These are phyloP conservation scores for Fusarium virguliforme DNA, from an alignment of 2,329 filamentous ascomycete genomes.

Conservation along the genomic window DNA sequence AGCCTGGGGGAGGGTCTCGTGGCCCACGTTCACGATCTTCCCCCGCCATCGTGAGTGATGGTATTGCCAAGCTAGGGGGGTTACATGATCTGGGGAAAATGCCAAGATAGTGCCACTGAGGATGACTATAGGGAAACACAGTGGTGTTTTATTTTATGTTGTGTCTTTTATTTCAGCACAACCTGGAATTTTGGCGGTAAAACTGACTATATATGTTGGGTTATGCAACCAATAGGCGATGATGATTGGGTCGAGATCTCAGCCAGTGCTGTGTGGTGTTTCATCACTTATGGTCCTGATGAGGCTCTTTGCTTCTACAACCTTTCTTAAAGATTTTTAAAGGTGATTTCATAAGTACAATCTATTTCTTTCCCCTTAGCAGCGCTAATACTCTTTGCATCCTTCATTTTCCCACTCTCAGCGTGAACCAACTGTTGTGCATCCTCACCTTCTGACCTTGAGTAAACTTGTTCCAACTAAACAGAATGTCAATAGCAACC, in stretches of 20 bases:
- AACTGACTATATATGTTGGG: too few species aligned
- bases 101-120: not conserved
- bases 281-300: too few species aligned
- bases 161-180: not conserved
- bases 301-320: too few species aligned
- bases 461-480: constrained; percentile 5
- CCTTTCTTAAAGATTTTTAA: too few species aligned
- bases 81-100: not conserved
- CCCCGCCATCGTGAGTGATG: not conserved
- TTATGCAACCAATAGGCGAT: too few species aligned
- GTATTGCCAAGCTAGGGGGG: not conserved
- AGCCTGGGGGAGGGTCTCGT: not conserved
- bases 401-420: not conserved
- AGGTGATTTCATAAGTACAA: too few species aligned
- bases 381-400: not conserved
- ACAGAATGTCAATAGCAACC: not conserved
- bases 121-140: not conserved
- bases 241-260: too few species aligned
- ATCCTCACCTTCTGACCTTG: not conserved
- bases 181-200: too few species aligned
- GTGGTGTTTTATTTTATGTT: not conserved
- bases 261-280: too few species aligned
- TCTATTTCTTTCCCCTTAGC: too few species aligned
- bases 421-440: constrained; percentile 3
- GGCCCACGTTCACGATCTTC: constrained; percentile 1